Evolutionary conservation across 192 early-diverging fungal genomes (phyloP).

Genomic region (Podila minutissima): DNA sequence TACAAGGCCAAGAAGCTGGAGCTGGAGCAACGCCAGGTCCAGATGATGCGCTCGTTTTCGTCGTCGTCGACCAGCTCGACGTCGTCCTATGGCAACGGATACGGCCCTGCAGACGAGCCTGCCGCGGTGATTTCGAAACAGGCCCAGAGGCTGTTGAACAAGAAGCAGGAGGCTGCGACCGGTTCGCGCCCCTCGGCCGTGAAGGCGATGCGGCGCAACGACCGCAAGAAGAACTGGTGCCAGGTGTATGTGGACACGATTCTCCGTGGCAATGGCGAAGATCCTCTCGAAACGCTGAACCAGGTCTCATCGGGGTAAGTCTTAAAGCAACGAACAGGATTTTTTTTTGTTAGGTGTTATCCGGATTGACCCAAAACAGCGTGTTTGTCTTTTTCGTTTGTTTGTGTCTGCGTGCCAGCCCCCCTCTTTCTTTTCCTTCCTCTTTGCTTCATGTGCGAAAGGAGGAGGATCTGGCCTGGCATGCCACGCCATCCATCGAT

Average conservation of each 20-base stretch:
- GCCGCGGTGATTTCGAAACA: conserved; percentile 30
- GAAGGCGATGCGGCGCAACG: conserved; percentile 35
- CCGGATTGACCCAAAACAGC: too few relatives aligned
- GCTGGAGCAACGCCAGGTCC: conserved; percentile 34
- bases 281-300: conserved; percentile 20
- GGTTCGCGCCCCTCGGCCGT: conserved; percentile 1
- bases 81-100: conserved; percentile 4
- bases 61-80: conserved; percentile 23
- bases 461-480: neutral
- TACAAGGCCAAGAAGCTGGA: conserved; percentile 37
- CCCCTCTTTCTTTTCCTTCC: neutral
- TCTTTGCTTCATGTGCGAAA: neutral
- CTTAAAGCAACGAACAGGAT: neutral
- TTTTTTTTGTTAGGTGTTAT: neutral
- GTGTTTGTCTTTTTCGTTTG: neutral
- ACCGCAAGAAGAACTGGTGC: conserved; percentile 50
- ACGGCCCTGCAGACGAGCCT: conserved; percentile 9
- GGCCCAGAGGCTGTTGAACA: conserved; percentile 31
- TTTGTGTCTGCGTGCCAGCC: neutral
- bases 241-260: conserved; percentile 48
- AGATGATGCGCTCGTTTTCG: conserved; percentile 43
- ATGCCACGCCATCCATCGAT: neutral
- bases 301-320: conserved; percentile 25
- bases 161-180: conserved; percentile 33
- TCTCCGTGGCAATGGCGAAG: conserved; percentile 37